phyloP scores from a whole-genome alignment of 2,329 filamentous ascomycete species.

The Lachnellula hyalina region DNA sequence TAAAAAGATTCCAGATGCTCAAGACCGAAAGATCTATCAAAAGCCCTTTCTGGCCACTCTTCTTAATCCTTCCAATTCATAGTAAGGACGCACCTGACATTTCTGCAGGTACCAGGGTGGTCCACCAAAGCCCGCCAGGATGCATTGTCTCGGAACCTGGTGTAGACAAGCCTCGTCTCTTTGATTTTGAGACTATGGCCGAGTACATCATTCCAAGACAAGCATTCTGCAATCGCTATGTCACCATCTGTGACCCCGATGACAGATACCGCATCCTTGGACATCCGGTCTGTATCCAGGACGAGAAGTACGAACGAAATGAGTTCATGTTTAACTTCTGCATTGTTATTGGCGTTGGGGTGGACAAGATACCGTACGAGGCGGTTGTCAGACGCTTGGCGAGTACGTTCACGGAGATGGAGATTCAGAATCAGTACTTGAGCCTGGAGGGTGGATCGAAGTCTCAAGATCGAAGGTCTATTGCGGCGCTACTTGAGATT shows the following conservation, averaged over 20 bases:
- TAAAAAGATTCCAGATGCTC: background rate
- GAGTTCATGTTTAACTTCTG: slow-evolving; percentile 99
- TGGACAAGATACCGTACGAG: slow-evolving; percentile 74
- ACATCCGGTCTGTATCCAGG: slow-evolving; percentile 81
- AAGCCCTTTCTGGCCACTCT: background rate
- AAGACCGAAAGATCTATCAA: too few relatives aligned
- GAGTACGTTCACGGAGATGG: slow-evolving; percentile 78
- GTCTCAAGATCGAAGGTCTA: slow-evolving; percentile 55
- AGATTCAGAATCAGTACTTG: slow-evolving; percentile 84
- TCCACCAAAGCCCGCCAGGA: slow-evolving; percentile 57
- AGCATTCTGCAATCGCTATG: slow-evolving; percentile 87
- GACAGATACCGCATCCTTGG: slow-evolving; percentile 73
- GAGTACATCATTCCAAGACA: slow-evolving; percentile 94
- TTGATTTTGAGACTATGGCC: slow-evolving; percentile 81
- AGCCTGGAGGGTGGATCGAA: slow-evolving; percentile 40
- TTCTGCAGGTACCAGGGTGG: slow-evolving; percentile 52
- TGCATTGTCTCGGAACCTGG: slow-evolving; percentile 50
- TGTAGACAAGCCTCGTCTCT: slow-evolving; percentile 55
- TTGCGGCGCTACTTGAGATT: slow-evolving; percentile 79
- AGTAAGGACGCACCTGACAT: slow-evolving; percentile 2
- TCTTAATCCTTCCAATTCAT: background rate
- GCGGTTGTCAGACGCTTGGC: slow-evolving; percentile 83
- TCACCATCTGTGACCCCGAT: slow-evolving; percentile 70
- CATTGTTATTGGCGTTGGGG: slow-evolving; percentile 65
- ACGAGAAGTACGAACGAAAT: slow-evolving; percentile 79